Conservation (phyloP, 148 eudicot species). For the Chenopodium formosanum region DNA sequence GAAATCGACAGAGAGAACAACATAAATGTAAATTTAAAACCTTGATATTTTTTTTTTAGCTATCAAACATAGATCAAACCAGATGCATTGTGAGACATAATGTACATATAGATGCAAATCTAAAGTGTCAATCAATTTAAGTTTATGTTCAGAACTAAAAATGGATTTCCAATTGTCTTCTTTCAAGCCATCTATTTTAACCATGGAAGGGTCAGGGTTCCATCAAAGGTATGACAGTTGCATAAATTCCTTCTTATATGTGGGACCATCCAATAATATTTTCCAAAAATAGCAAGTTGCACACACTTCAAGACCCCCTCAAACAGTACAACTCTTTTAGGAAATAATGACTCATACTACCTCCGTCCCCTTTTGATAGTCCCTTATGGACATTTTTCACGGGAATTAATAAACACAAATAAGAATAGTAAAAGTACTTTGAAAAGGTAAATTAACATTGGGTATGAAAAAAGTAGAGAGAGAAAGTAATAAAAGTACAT, state of each 20-base stretch:
- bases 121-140: slow-evolving; percentile 20
- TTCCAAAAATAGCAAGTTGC: slow-evolving; percentile 20
- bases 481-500: too few relatives aligned
- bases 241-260: slow-evolving; percentile 12
- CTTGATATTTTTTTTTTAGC: neutral
- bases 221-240: slow-evolving; percentile 28
- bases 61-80: neutral
- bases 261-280: slow-evolving; percentile 11
- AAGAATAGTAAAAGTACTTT: too few relatives aligned
- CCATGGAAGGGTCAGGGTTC: neutral
- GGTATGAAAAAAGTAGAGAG: too few relatives aligned
- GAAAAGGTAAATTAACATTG: too few relatives aligned
- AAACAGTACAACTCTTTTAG: neutral
- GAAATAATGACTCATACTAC: slow-evolving; percentile 4
- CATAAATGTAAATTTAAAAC: too few relatives aligned
- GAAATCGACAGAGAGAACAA: too few relatives aligned
- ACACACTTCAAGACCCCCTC: slow-evolving; percentile 1
- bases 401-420: too few relatives aligned
- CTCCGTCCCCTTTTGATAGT: too few relatives aligned
- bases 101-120: slow-evolving; percentile 4
- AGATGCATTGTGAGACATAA: neutral
- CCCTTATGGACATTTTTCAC: too few relatives aligned
- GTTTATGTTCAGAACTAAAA: neutral
- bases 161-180: slow-evolving; percentile 16
- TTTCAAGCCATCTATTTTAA: slow-evolving; percentile 14